These are phyloP conservation scores for Corylus heterophylla DNA, from an alignment of 306 rosid genomes.

Conservation along the genomic window DNA sequence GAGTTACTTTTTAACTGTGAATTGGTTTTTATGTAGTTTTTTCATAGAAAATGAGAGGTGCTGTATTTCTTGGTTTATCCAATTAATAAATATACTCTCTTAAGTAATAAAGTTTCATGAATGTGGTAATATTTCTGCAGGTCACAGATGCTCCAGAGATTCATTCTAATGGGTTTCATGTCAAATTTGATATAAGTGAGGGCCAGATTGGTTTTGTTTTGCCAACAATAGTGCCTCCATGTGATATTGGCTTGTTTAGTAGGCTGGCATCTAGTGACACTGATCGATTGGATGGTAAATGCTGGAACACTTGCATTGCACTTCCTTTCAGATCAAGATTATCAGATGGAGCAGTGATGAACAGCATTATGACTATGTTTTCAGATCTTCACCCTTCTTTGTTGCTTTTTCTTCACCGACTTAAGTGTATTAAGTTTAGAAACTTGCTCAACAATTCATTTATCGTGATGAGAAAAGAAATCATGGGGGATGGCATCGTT, in stretches of 20 bases:
- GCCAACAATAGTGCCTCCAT: slow-evolving; percentile 79
- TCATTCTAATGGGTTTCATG: slow-evolving; percentile 96
- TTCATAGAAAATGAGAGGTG: background rate
- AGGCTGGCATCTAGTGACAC: slow-evolving; percentile 55
- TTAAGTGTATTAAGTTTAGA: slow-evolving; percentile 74
- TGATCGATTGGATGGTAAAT: slow-evolving; percentile 41
- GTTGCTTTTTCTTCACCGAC: slow-evolving; percentile 90
- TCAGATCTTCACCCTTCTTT: slow-evolving; percentile 95
- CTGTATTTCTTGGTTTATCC: background rate
- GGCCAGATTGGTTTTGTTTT: slow-evolving; percentile 97
- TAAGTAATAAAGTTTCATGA: slow-evolving; percentile 17
- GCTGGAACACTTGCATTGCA: slow-evolving; percentile 88
- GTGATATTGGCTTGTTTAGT: slow-evolving; percentile 54
- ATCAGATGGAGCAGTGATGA: slow-evolving; percentile 57
- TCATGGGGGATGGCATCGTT: slow-evolving; percentile 68
- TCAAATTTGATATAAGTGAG: slow-evolving; percentile 90
- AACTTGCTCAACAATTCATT: slow-evolving; percentile 70
- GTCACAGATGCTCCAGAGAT: slow-evolving; percentile 96
- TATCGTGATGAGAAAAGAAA: slow-evolving; percentile 79
- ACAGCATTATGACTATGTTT: slow-evolving; percentile 67
- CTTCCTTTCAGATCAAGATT: slow-evolving; percentile 80
- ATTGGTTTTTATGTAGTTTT: background rate
- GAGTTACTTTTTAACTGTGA: background rate
- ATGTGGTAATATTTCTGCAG: slow-evolving; percentile 51
- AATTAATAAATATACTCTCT: background rate